These are phyloP conservation scores for Nymphaea thermarum DNA, from an alignment of 164 flowering plant genomes.

Conservation along the genomic window DNA sequence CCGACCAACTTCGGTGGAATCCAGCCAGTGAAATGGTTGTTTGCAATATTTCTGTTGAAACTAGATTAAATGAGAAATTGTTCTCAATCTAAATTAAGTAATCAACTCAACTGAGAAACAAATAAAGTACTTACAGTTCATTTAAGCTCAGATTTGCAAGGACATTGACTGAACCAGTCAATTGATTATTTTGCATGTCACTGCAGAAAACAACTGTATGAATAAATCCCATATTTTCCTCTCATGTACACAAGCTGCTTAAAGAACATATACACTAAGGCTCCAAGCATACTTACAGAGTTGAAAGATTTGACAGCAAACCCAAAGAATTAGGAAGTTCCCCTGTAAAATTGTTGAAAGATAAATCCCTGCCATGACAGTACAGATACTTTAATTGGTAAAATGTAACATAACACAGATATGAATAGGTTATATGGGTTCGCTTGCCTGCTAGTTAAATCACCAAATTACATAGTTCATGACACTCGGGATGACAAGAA, in stretches of 20 bases:
- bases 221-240: neutral
- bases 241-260: neutral
- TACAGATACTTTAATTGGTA: neutral
- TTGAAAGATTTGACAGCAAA: constrained; percentile 65
- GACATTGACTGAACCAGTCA: constrained; percentile 62
- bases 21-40: constrained; percentile 83
- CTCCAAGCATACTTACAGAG: constrained; percentile 46
- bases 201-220: constrained; percentile 24
- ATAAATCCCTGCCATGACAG: constrained; percentile 59
- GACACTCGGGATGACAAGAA: too few relatives aligned
- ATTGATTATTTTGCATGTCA: constrained; percentile 66
- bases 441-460: too few relatives aligned
- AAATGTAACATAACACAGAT: too few relatives aligned
- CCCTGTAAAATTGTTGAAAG: constrained; percentile 79
- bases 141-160: constrained; percentile 47
- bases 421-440: too few relatives aligned
- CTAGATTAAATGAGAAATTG: neutral
- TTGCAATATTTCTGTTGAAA: constrained; percentile 68
- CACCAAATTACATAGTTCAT: too few relatives aligned
- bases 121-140: constrained; percentile 42
- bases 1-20: constrained; percentile 66
- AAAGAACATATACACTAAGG: neutral
- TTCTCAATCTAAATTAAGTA: neutral
- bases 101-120: neutral
- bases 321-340: constrained; percentile 68